A percentile compares a stretch with the other conserved stretches of the same genome.
These are phyloP conservation scores for Raffaelea ambrosiae DNA, from an alignment of 2,329 filamentous ascomycete genomes.

Conservation along the genomic window DNA sequence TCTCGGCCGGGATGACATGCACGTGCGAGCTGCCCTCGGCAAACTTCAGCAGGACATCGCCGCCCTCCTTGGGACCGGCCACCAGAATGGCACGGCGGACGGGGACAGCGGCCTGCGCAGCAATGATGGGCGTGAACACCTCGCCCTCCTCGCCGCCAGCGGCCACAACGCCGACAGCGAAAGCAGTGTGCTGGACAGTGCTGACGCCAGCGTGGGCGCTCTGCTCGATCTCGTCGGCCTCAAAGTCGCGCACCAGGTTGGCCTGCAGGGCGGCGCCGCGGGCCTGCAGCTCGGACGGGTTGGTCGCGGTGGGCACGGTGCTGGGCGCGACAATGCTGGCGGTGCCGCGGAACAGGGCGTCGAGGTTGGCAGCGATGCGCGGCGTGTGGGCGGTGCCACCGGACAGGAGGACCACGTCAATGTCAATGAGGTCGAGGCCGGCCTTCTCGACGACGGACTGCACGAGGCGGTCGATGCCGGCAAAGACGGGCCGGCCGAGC, in stretches of 20 bases:
- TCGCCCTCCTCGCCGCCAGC: conserved; percentile 51
- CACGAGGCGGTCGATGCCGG: conserved; percentile 78
- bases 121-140: conserved; percentile 72
- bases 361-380: conserved; percentile 76
- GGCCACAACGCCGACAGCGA: conserved; percentile 80
- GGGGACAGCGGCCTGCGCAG: conserved; percentile 81
- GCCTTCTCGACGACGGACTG: conserved; percentile 86
- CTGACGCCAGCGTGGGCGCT: conserved; percentile 93
- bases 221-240: conserved; percentile 87
- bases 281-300: conserved; percentile 83
- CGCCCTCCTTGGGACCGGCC: conserved; percentile 66
- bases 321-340: conserved; percentile 77
- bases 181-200: conserved; percentile 80
- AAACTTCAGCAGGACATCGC: conserved; percentile 80
- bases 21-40: conserved; percentile 74
- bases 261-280: conserved; percentile 94
- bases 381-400: conserved; percentile 91
- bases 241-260: conserved; percentile 88
- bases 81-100: conserved; percentile 79
- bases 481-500: conserved; percentile 76
- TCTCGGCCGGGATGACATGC: conserved; percentile 71
- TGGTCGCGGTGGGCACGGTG: conserved; percentile 69
- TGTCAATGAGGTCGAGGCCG: conserved; percentile 79
- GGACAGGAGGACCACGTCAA: conserved; percentile 89
- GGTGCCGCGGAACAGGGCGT: conserved; percentile 69